phyloP scores from a whole-genome alignment of 2,329 filamentous ascomycete genomes.

The Penicillium sp. region DNA sequence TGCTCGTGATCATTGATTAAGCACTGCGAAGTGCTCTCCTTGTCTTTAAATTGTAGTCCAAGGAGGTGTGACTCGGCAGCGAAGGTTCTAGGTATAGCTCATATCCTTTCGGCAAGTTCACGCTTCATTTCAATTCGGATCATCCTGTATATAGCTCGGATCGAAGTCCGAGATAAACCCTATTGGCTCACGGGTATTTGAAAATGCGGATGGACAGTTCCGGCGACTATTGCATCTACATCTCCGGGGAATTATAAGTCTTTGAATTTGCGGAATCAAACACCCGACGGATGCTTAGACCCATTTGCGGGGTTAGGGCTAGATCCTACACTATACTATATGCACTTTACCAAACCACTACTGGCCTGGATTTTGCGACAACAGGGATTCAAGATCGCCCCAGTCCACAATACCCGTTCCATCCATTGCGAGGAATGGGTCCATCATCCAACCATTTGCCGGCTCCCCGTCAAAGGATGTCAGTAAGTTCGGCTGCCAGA shows the following conservation, averaged over 20 bases:
- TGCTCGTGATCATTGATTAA: not conserved
- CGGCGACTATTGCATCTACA: not conserved
- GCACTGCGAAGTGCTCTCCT: not conserved
- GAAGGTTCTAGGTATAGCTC: no score
- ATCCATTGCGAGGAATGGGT: slow-evolving; percentile 5
- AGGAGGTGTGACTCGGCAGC: not conserved
- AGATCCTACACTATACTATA: slow-evolving; percentile 1
- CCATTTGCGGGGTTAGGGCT: slow-evolving; percentile 1
- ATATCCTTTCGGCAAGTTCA: no score
- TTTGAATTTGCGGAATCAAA: not conserved
- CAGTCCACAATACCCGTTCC: slow-evolving; percentile 4
- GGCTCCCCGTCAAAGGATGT: slow-evolving; percentile 6
- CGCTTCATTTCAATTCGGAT: not conserved
- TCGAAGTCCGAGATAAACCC: not conserved
- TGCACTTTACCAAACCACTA: not conserved
- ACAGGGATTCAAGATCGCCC: slow-evolving; percentile 6
- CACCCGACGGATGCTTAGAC: slow-evolving; percentile 4
- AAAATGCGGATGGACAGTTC: not conserved
- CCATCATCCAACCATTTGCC: slow-evolving; percentile 5
- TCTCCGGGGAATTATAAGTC: not conserved
- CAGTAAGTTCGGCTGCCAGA: slow-evolving; percentile 4
- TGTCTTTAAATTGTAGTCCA: not conserved
- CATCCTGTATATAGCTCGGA: not conserved
- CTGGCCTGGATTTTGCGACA: slow-evolving; percentile 3
- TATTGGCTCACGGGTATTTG: not conserved